These are phyloP conservation scores for Austroboletus novae-zelandiae DNA, from an alignment of 1,284 basidiomycete species.

Conservation along the genomic window DNA sequence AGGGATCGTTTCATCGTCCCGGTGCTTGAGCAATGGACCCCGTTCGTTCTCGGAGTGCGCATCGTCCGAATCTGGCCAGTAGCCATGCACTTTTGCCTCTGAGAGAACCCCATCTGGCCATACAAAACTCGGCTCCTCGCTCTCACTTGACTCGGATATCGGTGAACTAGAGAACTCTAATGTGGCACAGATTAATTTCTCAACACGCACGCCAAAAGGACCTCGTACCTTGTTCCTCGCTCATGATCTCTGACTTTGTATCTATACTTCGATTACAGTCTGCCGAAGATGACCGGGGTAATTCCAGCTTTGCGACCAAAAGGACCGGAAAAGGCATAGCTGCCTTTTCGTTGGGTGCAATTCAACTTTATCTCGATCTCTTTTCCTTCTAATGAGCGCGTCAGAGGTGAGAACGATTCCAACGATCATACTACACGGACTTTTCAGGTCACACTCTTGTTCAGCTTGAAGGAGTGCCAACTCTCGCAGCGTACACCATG, in stretches of 20 bases:
- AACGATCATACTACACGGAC: constrained; percentile 33
- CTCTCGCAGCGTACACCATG: constrained; percentile 48
- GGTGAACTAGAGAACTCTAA: constrained; percentile 13
- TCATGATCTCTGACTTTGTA: background rate
- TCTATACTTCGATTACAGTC: background rate
- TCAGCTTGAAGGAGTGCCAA: constrained; percentile 45
- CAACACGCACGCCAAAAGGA: background rate
- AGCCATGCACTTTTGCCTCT: constrained; percentile 21
- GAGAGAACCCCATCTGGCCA: constrained; percentile 13
- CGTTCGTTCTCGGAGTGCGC: constrained; percentile 18
- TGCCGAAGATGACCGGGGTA: background rate
- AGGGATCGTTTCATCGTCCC: background rate
- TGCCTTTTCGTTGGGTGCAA: constrained; percentile 12
- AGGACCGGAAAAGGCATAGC: constrained; percentile 3
- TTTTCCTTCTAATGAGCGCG: constrained; percentile 17
- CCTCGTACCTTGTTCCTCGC: constrained; percentile 13
- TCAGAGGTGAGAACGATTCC: background rate
- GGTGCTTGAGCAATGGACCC: constrained; percentile 13
- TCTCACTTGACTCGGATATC: constrained; percentile 7
- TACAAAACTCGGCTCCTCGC: constrained; percentile 5
- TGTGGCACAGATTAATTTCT: background rate
- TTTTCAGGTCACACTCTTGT: constrained; percentile 34
- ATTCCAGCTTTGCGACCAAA: constrained; percentile 22
- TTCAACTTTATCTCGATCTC: constrained; percentile 39
- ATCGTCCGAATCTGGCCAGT: constrained; percentile 28